phyloP scores from a whole-genome alignment of 2,329 filamentous ascomycete species.

The Sarocladiaceae sp. region DNA sequence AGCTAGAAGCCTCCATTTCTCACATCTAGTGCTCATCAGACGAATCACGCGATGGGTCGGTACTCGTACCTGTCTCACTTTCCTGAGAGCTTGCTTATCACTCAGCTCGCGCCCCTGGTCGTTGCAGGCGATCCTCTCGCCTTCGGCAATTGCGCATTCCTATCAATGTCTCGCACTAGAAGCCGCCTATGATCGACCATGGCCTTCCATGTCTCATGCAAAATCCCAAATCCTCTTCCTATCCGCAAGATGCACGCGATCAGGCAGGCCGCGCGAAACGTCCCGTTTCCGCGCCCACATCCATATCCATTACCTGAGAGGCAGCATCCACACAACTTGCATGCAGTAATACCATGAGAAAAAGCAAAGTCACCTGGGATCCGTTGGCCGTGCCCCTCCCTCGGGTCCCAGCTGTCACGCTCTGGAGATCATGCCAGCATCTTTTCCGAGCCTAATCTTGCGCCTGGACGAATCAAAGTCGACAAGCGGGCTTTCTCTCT shows the following conservation, averaged over 20 bases:
- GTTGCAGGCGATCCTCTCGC: too few species aligned
- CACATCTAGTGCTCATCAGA: not conserved
- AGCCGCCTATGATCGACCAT: too few species aligned
- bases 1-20: not conserved
- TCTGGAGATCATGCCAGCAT: conserved; percentile 1
- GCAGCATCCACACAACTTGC: not conserved
- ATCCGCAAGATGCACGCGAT: conserved; percentile 4
- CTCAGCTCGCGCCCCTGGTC: too few species aligned
- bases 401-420: conserved; percentile 6
- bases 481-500: not conserved
- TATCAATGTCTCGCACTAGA: not conserved
- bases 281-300: not conserved
- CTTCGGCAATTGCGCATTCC: too few species aligned
- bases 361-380: not conserved
- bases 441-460: conserved; percentile 3
- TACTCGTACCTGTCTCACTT: too few species aligned
- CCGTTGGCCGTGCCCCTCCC: not conserved
- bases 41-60: too few species aligned
- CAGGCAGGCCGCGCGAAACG: not conserved
- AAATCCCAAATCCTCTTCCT: not conserved
- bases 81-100: too few species aligned
- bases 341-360: not conserved
- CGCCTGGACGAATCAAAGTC: not conserved
- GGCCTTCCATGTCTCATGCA: conserved; percentile 2
- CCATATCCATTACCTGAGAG: not conserved